Base-by-base conservation (phyloP, 1,139 yeast genomes). In the Yamadazyma sp. region DNA sequence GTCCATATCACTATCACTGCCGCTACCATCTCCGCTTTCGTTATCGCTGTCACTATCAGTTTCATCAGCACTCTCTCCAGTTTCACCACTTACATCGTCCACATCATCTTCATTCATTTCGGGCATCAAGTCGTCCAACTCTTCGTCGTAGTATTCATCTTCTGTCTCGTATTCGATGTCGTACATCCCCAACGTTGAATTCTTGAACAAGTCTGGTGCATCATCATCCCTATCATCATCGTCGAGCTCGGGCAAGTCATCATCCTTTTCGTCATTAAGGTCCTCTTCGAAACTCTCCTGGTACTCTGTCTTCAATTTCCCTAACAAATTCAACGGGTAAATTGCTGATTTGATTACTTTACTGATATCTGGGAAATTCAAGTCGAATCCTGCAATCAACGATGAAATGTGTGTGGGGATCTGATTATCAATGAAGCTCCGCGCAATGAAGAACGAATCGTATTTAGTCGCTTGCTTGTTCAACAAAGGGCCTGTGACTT, bases 161-260 rank as follows among this genome's bases (percentile, higher is more conserved):
- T 84, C 91, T 39, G 83, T 81, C 46, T 83, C 88, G 30, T 80
- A 75, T 38, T 86, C 95, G 37, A 87, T 82, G 52, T 91, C 97
- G 56, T 86, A 91, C 96, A 91, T 89, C 2, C 97, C 97, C 38
- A 91, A 70, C 0, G 97, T 87, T 0, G 97, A 89, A 56, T 91
- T 88, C 38, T 84, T 73, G 61, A 89, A 83, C 54, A 91, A 69
- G 56, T 89, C 95, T 0, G 95, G 91, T 0, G 89, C 78, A 40
- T 87, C 95, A 36, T 86, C 94, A 36, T 79, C 71, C 25, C 79
- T 87, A 32, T 83, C 94, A 11, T 74, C 87, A 30, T 83, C 94
- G 11, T 74, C 87, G 32, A 42, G 36, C 16, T 43, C 49, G 1
- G 51, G 51, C 8, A 49, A 33, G 6, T 46, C 53, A 7, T 66